These are phyloP conservation scores for Mycocentrospora acerina DNA, from an alignment of 2,329 filamentous ascomycete genomes.

Conservation along the genomic window DNA sequence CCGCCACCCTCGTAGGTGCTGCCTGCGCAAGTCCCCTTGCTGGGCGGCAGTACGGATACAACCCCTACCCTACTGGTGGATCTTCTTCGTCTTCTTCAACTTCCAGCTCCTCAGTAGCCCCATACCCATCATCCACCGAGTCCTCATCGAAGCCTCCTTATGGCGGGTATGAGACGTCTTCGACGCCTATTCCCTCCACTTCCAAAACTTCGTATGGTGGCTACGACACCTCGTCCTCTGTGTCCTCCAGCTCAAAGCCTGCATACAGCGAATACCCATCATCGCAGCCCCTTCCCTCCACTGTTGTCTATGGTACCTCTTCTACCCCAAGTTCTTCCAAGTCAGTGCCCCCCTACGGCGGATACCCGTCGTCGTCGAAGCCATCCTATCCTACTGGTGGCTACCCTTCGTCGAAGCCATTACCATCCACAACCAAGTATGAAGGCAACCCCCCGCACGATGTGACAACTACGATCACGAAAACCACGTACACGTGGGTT, in stretches of 20 bases:
- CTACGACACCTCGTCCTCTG: no score
- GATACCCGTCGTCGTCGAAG: conserved; percentile 6
- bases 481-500: conserved; percentile 39
- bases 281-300: no score
- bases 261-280: no score
- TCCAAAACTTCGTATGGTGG: no score
- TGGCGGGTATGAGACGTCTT: no score
- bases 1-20: conserved; percentile 33
- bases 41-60: conserved; percentile 22
- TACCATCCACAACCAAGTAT: neutral
- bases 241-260: no score
- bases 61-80: conserved; percentile 20
- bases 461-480: conserved; percentile 30
- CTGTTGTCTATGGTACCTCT: no score
- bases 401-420: conserved; percentile 3
- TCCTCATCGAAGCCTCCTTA: no score
- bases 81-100: no score
- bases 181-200: no score
- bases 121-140: no score
- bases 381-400: neutral
- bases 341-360: neutral
- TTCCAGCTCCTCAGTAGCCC: conserved; percentile 7
- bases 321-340: no score
- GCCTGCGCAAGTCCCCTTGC: conserved; percentile 30
- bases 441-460: conserved; percentile 11